Evolutionary conservation across 1,139 yeast species (phyloP).

Genomic region (Kluyveromyces sp.): DNA sequence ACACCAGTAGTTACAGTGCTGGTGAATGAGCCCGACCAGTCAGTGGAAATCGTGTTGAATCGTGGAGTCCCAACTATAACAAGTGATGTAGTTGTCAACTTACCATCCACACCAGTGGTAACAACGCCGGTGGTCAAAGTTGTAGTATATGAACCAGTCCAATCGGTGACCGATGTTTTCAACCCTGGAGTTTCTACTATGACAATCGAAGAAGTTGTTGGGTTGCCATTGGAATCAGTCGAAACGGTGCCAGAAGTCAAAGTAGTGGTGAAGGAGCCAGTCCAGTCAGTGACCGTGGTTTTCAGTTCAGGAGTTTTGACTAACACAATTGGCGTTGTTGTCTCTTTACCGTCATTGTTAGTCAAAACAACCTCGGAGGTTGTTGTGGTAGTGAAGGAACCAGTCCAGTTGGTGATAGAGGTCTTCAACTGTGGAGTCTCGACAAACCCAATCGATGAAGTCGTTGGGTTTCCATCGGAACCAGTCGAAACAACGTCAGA

Average conservation of each 20-base stretch:
- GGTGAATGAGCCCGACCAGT: neutral
- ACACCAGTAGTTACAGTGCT: neutral
- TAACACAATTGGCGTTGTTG: neutral
- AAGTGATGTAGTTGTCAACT: neutral
- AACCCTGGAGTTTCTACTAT: neutral
- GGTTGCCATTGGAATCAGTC: neutral
- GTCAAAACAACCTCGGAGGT: neutral
- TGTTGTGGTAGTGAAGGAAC: neutral
- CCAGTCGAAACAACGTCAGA: neutral
- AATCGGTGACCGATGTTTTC: neutral
- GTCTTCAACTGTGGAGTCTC: neutral
- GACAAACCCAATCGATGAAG: neutral
- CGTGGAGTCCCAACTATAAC: neutral
- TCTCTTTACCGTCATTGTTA: neutral
- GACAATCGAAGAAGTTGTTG: neutral
- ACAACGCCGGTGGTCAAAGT: neutral
- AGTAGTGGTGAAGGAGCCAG: neutral
- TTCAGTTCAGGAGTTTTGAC: neutral
- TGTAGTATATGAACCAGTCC: neutral
- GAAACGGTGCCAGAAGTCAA: neutral
- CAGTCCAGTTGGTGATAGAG: neutral
- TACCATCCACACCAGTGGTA: neutral
- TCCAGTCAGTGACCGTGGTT: neutral
- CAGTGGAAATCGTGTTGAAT: neutral
- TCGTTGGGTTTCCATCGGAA: neutral